Evolutionary conservation across 1,284 basidiomycete genomes (phyloP).

Genomic region (Boletus nobilissimus): DNA sequence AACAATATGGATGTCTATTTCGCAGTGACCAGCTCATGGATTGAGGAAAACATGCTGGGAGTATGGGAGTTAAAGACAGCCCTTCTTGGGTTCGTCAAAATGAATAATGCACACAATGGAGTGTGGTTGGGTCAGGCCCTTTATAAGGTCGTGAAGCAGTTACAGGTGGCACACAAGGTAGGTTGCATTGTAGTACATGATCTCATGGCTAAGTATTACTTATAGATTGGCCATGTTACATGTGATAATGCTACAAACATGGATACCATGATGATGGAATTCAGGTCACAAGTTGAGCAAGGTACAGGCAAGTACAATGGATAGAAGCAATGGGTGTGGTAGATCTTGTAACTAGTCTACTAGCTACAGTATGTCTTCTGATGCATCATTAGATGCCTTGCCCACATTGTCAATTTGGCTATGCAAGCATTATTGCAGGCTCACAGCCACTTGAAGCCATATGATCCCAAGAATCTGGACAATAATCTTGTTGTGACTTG

Average conservation of each 20-base stretch:
- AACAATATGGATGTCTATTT: not conserved
- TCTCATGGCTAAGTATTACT: not conserved
- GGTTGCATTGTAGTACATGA: not conserved
- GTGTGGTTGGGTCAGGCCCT: not conserved
- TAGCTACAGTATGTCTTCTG: no score
- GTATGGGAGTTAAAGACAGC: not conserved
- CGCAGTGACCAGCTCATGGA: not conserved
- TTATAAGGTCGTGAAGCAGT: not conserved
- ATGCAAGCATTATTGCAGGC: no score
- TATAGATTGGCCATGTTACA: not conserved
- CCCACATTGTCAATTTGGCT: no score
- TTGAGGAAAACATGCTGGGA: not conserved
- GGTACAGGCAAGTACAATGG: no score
- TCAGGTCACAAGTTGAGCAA: no score
- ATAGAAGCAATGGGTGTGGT: no score
- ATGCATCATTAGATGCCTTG: no score
- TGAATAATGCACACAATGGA: not conserved
- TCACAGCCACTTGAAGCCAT: no score
- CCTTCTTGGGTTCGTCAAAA: not conserved
- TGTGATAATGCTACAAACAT: not conserved
- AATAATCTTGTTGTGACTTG: no score
- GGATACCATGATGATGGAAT: no score
- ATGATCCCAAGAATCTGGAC: no score
- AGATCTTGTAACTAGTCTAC: no score
- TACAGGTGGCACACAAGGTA: not conserved